Percentiles rank a stretch among this genome's conserved stretches.
These are phyloP conservation scores for Coniferiporia sulphurascens DNA, from an alignment of 1,284 basidiomycete genomes.

Conservation along the genomic window DNA sequence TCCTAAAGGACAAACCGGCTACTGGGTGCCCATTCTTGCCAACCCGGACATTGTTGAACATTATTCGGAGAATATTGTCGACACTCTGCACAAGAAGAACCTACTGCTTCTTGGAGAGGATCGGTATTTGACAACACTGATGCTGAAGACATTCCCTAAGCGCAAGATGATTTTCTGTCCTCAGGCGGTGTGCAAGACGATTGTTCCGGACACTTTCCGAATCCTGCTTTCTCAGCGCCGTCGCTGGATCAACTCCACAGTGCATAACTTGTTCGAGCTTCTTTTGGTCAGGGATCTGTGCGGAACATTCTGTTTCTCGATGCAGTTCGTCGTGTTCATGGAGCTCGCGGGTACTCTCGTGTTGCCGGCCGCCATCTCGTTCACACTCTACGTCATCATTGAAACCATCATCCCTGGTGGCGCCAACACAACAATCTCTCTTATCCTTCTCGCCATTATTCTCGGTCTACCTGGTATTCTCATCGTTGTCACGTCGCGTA, in stretches of 20 bases:
- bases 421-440: conserved; percentile 84
- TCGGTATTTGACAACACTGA: conserved; percentile 93
- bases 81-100: conserved; percentile 99
- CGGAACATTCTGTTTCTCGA: conserved; percentile 95
- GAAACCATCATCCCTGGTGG: conserved; percentile 78
- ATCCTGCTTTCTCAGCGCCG: conserved; percentile 94
- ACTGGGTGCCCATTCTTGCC: conserved; percentile 97
- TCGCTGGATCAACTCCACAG: conserved; percentile 99
- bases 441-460: conserved; percentile 88
- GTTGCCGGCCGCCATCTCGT: conserved; percentile 94
- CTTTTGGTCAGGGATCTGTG: conserved; percentile 92
- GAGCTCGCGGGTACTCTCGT: conserved; percentile 95
- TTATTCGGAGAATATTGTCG: conserved; percentile 97
- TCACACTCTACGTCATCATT: conserved; percentile 92
- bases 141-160: conserved; percentile 98
- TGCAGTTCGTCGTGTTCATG: conserved; percentile 98
- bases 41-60: conserved; percentile 97
- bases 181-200: conserved; percentile 96
- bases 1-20: conserved; percentile 86
- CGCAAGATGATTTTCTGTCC: conserved; percentile 99
- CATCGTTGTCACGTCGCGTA: conserved; percentile 92
- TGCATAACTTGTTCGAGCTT: conserved; percentile 95
- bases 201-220: conserved; percentile 94
- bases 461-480: conserved; percentile 94
- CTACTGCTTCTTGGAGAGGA: conserved; percentile 96